Evolutionary conservation across 2,329 filamentous ascomycete species (phyloP), one percentile per base, ranked within the genome.

Genomic region (Phyllosticta paracitricarpa): DNA sequence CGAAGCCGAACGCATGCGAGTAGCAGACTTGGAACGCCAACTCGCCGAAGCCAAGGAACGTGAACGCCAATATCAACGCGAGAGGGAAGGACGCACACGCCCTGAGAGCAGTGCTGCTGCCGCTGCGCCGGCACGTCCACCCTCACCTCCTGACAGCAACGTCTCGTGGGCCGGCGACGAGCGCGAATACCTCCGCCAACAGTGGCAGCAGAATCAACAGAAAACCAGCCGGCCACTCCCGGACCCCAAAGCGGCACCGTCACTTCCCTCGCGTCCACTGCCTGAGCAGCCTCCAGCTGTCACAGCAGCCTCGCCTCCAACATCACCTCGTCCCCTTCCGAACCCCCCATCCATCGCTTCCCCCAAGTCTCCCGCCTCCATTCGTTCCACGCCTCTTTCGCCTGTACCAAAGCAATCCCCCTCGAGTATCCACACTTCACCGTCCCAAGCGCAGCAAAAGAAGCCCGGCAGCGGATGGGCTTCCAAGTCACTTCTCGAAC

Each of bases 1-100:
- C 63, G 78, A 77, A 25, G 74, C 78, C 2, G 83, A 93, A 72
- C 84, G 80, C 64, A 82, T 81, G 65, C 85, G 91, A 51, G 86
- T 97, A 64, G 83, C 83, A 67, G 87, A 97, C 71, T 80, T 97
- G 4, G 93, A 97, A 75, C 79, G 81, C 33, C 83, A 89, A 69
- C 78, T 90, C 0, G 84, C 85, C 67, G 80, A 84, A 67, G 86
- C 87, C 14, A 83, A 86, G 65, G 84, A 87, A 65, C 80, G 87
- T 54, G 87, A 89, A 69, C 78, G 79, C 51, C 80, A 83, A 66
- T 88, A 88, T 67, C 80, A 87, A 67, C 75, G 74, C 25, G 84
- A 86, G 69, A 78, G 85, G 12, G 79, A 84, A 63, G 79, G 81
- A 26, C 75, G 81, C 35, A 62, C 76, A n/a, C 69, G 30, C 19